Evolutionary conservation across 345 rosid species (phyloP).

Genomic region (Odontarrhena argentea): DNA sequence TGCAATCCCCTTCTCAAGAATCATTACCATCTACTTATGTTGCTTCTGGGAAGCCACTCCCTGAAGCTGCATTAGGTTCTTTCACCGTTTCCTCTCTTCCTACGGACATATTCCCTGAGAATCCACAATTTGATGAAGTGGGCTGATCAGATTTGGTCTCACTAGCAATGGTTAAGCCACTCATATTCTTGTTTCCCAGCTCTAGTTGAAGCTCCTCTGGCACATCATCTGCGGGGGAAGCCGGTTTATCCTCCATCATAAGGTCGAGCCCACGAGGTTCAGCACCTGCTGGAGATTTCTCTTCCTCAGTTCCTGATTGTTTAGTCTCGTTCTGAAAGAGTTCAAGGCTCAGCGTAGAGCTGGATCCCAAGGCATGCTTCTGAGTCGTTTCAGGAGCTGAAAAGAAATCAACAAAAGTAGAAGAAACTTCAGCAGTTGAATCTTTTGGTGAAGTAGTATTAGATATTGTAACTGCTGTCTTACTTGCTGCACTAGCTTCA

Average conservation of each 20-base stretch:
- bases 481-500: slow-evolving; percentile 33
- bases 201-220: slow-evolving; percentile 45
- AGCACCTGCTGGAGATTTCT: slow-evolving; percentile 32
- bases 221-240: slow-evolving; percentile 38
- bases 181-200: slow-evolving; percentile 40
- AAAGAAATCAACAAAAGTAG: slow-evolving; percentile 36
- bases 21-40: slow-evolving; percentile 19
- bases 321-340: slow-evolving; percentile 39
- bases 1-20: slow-evolving; percentile 35
- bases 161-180: slow-evolving; percentile 20
- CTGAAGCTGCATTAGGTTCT: slow-evolving; percentile 31
- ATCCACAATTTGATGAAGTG: slow-evolving; percentile 27
- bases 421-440: slow-evolving; percentile 32
- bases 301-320: slow-evolving; percentile 22
- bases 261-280: slow-evolving; percentile 37
- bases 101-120: slow-evolving; percentile 16
- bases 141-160: slow-evolving; percentile 21
- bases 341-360: slow-evolving; percentile 41
- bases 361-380: slow-evolving; percentile 33
- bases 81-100: slow-evolving; percentile 13
- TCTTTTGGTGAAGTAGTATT: slow-evolving; percentile 32
- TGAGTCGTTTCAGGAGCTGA: slow-evolving; percentile 33
- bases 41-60: slow-evolving; percentile 24
- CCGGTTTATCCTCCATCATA: slow-evolving; percentile 34
- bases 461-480: slow-evolving; percentile 24